Base-by-base conservation (phyloP, 345 rosid species). In the Salix suchowensis region DNA sequence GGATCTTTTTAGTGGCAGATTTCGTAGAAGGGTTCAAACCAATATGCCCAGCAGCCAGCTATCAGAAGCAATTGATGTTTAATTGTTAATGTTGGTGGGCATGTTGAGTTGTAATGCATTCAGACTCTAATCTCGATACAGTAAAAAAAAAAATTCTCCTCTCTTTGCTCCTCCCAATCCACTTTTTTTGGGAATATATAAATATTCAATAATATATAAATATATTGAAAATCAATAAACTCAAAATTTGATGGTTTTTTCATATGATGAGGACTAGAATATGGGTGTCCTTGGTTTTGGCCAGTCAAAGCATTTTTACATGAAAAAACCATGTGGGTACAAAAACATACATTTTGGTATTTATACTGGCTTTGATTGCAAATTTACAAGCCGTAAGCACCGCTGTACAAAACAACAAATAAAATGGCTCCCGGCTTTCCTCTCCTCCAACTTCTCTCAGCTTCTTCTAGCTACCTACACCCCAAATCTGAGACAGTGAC, bases 401-500 rank as follows among this genome's bases (percentile, higher is more conserved):
- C 7, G 19, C 26, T 2, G 12, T 34, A 54, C 16, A 72, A 34
- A 39, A 36, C 75, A n/a, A 13, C 7, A 32, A 12, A 14, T 19
- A 10, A 21, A 13, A n/a, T 18, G 48, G 11, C 37, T 4, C 39
- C 42, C 5, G 15, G 28, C 14, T 8, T 3, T 24, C 8, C 7
- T 54, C 42, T 23, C n/a, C 16, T 16, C 68, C 23, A 12, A 28
- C 8, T 1, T n/a, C 14, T 13, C 58, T 21, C 15, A 32, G 48
- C 30, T 23, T 40, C 67, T 73, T 60, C 64, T 74, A 81, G 14
- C 66, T 28, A 6, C 66, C 67, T 21, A 77, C 72, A 10, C 61
- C 81, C 80, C 75, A 81, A 36, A 77, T 73, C 74, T 81, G 84
- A 65, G 77, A 37, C 1, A 76, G 61, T 11, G 80, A 55, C 34